Base-by-base conservation (phyloP, 2,329 filamentous ascomycete genomes). In the Fusarium lyarnte region DNA sequence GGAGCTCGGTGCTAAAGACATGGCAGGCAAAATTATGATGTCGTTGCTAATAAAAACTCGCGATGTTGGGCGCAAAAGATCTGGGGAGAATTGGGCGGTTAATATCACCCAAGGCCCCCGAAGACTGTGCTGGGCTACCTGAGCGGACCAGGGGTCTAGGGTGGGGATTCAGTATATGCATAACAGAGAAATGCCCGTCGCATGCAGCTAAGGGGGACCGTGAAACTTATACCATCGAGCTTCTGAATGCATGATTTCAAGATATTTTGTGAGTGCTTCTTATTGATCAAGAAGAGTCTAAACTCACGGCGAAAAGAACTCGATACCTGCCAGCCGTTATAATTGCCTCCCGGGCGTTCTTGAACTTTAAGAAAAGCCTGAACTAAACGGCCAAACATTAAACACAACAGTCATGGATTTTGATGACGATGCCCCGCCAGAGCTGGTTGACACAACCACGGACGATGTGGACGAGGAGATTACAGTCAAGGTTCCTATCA, bases 401-500 rank as follows among this genome's bases (percentile, higher is more conserved):
- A 42, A 38, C 16, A 38, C 53, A 41, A 27, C 55, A 67, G 82
- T 66, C 39, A 91, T 93, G 88, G 86, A 92, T 74, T 83, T 86
- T 58, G 90, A 92, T 70, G 91, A 91, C 65, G 92, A 93, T 78
- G 82, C 86, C 61, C 91, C 91, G 60, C 91, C 92, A 66, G 87
- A 91, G 74, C 84, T 94, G 67, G 85, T 90, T 35, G 84, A 89
- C 58, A 83, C 85, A 9, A 39, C 54, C 36, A 21, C 57, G 19
- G 78, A 79, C 36, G 77, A 81, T 33, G 82, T 82, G 7, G 81
- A 85, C 23, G 84, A 87, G 49, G 88, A 90, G 69, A 85, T 87
- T 52, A 81, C 83, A 12, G 82, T 88, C 67, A 94, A 92, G 82
- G 93, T 95, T 2, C 93, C 93, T 23, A 94, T 96, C 72, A 95